Base-by-base conservation (phyloP, 169 alveolate genomes). In the Cryptosporidium baileyi region DNA sequence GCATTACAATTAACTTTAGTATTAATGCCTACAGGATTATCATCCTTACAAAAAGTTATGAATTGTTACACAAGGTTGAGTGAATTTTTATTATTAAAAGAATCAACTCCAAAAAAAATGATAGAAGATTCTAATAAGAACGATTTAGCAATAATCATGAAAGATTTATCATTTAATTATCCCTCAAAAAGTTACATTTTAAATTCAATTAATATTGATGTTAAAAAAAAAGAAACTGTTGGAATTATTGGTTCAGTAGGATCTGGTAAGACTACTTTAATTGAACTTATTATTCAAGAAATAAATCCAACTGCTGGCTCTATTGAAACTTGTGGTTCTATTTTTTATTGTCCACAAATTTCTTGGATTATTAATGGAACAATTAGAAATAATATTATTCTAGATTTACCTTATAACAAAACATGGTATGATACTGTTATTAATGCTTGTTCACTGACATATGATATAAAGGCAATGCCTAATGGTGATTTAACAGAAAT, bases 241-340 rank as follows among this genome's bases (percentile, higher is more conserved):
- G 93, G 90, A n/a, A 88, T 93, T 7, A 82, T 91, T 57, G 96
- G 96, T 4, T 85, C 88, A 22, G 93, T 93, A 34, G 96, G 96
- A 7, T 89, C 94, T n/a, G 96, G 96, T 7, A 93, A 93, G 81
- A 79, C 93, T 11, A 82, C 95, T 40, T 45, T 93, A 7, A 49
- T 93, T 30, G 80, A 82, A 45, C 82, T 92, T 17, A 60, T 93
- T 3, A 41, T 91, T 34, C 80, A 90, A 36, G 92, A 90, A 59
- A 51, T 91, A 34, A 47, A 82, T 24, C 82, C 89, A 15, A 85
- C 52, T n/a, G 62, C 67, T 36, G 94, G 93, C 19, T 24, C 80
- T 6, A 60, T 90, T 11, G 60, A 79, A 43, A 54, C 91, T 2
- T 63, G 65, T 30, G 90, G 91, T 43, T 89, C 80, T 36, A 61